phyloP scores from a whole-genome alignment of 2,329 filamentous ascomycete species.

The Fusarium bulbicola region DNA sequence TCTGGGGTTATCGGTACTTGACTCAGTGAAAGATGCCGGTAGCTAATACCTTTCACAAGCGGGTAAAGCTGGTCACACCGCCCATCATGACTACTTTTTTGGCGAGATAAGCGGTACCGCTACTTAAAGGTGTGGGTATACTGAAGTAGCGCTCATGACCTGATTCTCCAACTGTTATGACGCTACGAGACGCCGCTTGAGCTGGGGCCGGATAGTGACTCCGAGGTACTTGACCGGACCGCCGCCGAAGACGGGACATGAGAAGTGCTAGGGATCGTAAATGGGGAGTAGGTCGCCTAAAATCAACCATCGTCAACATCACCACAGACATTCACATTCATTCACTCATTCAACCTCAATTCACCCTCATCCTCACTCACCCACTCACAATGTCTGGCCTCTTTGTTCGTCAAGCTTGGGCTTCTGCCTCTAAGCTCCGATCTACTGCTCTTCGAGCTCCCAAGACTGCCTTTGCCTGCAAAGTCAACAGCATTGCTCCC shows the following conservation, averaged over 20 bases:
- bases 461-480: slow-evolving; percentile 26
- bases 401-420: slow-evolving; percentile 39
- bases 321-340: background rate
- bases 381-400: slow-evolving; percentile 35
- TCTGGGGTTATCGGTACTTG: slow-evolving; percentile 33
- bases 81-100: slow-evolving; percentile 9
- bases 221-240: slow-evolving; percentile 34
- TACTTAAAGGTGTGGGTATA: background rate
- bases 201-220: slow-evolving; percentile 32
- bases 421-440: slow-evolving; percentile 36
- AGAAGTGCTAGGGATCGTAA: slow-evolving; percentile 12
- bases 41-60: background rate
- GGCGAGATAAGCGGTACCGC: slow-evolving; percentile 23
- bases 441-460: slow-evolving; percentile 34
- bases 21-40: slow-evolving; percentile 31
- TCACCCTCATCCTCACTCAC: background rate
- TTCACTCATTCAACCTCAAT: background rate
- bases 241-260: slow-evolving; percentile 18
- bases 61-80: background rate
- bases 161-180: slow-evolving; percentile 32
- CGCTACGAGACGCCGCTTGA: slow-evolving; percentile 19
- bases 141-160: slow-evolving; percentile 9
- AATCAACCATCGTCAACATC: slow-evolving; percentile 8
- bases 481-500: slow-evolving; percentile 20
- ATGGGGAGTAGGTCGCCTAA: slow-evolving; percentile 5